Percentiles rank a stretch among this genome's conserved stretches.
These are phyloP conservation scores for Phytophthora europaea DNA, from an alignment of 352 stramenopile genomes.

Conservation along the genomic window DNA sequence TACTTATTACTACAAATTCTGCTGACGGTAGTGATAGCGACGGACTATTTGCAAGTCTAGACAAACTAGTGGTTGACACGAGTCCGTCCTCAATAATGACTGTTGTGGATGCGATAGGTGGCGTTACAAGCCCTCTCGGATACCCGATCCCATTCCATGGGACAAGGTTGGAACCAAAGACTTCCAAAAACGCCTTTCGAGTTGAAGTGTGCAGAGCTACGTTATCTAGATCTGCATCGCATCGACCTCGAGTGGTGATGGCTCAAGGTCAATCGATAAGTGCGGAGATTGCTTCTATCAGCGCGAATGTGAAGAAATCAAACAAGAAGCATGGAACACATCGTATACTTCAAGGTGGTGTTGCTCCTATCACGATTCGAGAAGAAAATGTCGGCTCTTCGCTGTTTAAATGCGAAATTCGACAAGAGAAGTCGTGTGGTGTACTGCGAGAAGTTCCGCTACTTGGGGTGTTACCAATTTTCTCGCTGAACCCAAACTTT, in stretches of 20 bases:
- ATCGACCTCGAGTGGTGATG: constrained; percentile 29
- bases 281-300: constrained; percentile 40
- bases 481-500: constrained; percentile 29
- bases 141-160: constrained; percentile 29
- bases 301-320: constrained; percentile 26
- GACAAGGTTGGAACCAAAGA: constrained; percentile 4
- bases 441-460: constrained; percentile 28
- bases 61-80: constrained; percentile 33
- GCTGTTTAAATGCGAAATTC: constrained; percentile 33
- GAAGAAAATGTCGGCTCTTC: not conserved
- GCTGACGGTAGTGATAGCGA: constrained; percentile 29
- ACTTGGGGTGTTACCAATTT: constrained; percentile 28
- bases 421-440: constrained; percentile 42
- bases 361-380: constrained; percentile 22
- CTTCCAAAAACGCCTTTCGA: constrained; percentile 28
- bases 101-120: constrained; percentile 17
- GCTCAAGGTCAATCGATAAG: constrained; percentile 41
- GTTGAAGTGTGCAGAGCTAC: constrained; percentile 40
- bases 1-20: constrained; percentile 32
- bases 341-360: constrained; percentile 43
- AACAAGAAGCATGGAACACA: not conserved
- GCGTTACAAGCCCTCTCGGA: constrained; percentile 27
- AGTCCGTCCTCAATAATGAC: constrained; percentile 15
- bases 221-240: constrained; percentile 33
- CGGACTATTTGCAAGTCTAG: constrained; percentile 22